A percentile compares a stretch with the other conserved stretches of the same genome.
These are phyloP conservation scores for Antrodiella citrinella DNA, from an alignment of 768 basidiomycete genomes.

Conservation along the genomic window DNA sequence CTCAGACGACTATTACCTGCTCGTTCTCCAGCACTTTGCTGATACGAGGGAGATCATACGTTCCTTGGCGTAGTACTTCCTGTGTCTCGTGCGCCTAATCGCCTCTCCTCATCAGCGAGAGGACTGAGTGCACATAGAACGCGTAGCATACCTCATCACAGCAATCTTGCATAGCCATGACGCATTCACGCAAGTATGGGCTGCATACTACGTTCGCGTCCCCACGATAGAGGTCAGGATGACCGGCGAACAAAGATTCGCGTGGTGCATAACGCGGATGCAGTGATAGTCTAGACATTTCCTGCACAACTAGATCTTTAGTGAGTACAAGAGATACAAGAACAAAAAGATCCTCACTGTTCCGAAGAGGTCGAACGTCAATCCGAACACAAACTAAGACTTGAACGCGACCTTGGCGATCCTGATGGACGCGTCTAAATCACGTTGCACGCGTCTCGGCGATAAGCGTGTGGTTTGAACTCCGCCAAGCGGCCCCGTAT, in stretches of 20 bases:
- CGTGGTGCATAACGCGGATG: slow-evolving; percentile 32
- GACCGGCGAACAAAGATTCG: slow-evolving; percentile 67
- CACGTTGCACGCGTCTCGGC: slow-evolving; percentile 1
- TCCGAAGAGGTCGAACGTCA: too few relatives aligned
- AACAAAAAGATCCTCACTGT: too few relatives aligned
- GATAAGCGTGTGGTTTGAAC: slow-evolving; percentile 1
- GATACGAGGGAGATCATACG: slow-evolving; percentile 66
- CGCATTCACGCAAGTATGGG: slow-evolving; percentile 67
- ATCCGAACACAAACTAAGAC: too few relatives aligned
- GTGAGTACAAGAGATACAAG: too few relatives aligned
- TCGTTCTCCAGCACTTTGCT: slow-evolving; percentile 59
- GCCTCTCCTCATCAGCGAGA: too few relatives aligned
- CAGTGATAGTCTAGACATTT: slow-evolving; percentile 43
- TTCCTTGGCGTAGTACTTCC: slow-evolving; percentile 59
- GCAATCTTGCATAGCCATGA: slow-evolving; percentile 71
- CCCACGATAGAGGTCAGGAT: slow-evolving; percentile 54
- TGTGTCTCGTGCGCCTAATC: slow-evolving; percentile 61
- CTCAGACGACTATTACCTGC: slow-evolving; percentile 34
- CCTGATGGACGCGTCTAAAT: too few relatives aligned
- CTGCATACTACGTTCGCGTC: slow-evolving; percentile 62
- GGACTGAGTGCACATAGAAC: not conserved
- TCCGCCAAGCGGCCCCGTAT: slow-evolving; percentile 15
- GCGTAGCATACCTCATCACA: slow-evolving; percentile 54
- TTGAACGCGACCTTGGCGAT: too few relatives aligned
- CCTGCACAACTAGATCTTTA: too few relatives aligned